Evolutionary conservation across 306 rosid species (phyloP).

Genomic region (Pterocarpus macrocarpus): DNA sequence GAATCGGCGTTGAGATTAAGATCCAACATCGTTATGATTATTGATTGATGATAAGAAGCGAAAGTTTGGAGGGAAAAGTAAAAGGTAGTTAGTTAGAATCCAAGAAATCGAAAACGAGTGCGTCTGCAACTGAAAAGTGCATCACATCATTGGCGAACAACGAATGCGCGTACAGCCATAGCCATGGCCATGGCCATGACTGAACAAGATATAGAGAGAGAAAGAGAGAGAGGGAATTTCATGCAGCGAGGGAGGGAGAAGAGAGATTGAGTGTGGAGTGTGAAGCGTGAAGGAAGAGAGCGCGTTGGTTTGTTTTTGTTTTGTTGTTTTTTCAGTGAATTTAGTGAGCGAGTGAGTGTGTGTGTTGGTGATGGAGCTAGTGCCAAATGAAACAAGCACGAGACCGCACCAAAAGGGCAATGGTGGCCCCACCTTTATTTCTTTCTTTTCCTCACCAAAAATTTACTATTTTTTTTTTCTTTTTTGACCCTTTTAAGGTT

Average conservation of each 20-base stretch:
- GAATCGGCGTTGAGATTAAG: slow-evolving; percentile 71
- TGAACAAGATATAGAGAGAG: background rate
- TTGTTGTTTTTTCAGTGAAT: background rate
- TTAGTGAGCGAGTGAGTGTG: background rate
- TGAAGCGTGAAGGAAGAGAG: background rate
- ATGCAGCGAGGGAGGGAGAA: slow-evolving; percentile 36
- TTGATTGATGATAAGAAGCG: background rate
- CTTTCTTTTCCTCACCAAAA: background rate
- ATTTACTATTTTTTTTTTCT: background rate
- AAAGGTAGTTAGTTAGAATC: slow-evolving; percentile 32
- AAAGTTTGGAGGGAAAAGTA: slow-evolving; percentile 41
- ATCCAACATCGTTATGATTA: slow-evolving; percentile 69
- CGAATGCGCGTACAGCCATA: background rate
- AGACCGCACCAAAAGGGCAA: background rate
- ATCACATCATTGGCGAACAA: slow-evolving; percentile 18
- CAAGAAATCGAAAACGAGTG: background rate
- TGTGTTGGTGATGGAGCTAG: background rate
- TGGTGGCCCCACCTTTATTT: slow-evolving; percentile 18
- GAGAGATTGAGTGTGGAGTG: background rate
- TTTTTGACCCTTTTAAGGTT: slow-evolving; percentile 13
- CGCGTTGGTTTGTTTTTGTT: background rate
- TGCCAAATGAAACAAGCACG: slow-evolving; percentile 20
- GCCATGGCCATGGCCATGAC: background rate
- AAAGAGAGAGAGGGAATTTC: slow-evolving; percentile 21
- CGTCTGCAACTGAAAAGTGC: background rate